These are phyloP conservation scores for Baorangia bicolor DNA, from an alignment of 768 basidiomycete species.

Conservation along the genomic window DNA sequence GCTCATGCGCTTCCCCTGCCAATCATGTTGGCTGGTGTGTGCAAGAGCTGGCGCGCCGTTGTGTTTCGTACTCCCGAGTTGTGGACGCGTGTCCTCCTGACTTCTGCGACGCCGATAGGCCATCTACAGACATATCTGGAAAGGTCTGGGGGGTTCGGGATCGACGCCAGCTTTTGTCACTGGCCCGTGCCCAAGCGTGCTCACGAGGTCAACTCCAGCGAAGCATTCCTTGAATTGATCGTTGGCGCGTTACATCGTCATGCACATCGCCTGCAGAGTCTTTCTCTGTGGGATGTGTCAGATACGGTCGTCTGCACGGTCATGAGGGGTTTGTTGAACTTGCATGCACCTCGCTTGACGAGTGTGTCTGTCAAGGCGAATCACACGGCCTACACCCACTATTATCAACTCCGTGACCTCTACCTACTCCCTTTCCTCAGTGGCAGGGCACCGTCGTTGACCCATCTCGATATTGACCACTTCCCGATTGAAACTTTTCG, in stretches of 20 bases:
- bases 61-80: constrained; percentile 2
- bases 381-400: not conserved
- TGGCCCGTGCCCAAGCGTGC: constrained; percentile 1
- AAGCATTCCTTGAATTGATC: constrained; percentile 3
- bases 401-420: constrained; percentile 3
- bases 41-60: constrained; percentile 12
- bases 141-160: constrained; percentile 9
- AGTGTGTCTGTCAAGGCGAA: constrained; percentile 14
- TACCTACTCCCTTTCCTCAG: constrained; percentile 12
- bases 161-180: constrained; percentile 13
- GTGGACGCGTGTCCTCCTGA: constrained; percentile 17
- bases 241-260: not conserved
- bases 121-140: constrained; percentile 3
- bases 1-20: constrained; percentile 1
- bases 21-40: constrained; percentile 7
- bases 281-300: constrained; percentile 16
- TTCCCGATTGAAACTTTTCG: constrained; percentile 12
- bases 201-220: not conserved
- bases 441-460: constrained; percentile 7
- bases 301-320: constrained; percentile 8
- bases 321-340: not conserved
- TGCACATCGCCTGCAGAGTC: constrained; percentile 3
- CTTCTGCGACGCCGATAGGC: constrained; percentile 6
- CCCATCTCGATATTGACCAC: constrained; percentile 16
- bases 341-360: constrained; percentile 4